These are phyloP conservation scores for Stenogyne calaminthoides DNA, from an alignment of 305 asterid genomes.

Conservation along the genomic window DNA sequence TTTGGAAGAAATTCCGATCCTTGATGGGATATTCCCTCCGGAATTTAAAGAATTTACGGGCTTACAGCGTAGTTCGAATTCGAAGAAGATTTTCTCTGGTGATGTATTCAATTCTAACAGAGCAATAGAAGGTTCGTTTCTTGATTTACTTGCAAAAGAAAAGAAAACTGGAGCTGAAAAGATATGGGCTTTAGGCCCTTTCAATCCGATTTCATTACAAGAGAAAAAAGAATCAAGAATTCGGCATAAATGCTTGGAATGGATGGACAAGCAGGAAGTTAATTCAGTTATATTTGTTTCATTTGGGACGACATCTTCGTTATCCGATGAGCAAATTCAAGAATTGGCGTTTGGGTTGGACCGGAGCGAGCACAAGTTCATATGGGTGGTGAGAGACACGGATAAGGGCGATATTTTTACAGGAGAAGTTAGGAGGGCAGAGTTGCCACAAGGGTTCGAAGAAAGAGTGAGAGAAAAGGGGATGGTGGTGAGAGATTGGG, in stretches of 20 bases:
- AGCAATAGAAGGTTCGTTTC: constrained; percentile 46
- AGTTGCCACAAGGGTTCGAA: constrained; percentile 41
- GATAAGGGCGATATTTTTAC: constrained; percentile 35
- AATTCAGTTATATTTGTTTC: constrained; percentile 45
- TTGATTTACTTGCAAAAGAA: constrained; percentile 34
- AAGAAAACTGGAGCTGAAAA: constrained; percentile 6
- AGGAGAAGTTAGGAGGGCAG: not conserved
- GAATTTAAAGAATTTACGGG: constrained; percentile 27
- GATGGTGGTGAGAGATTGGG: constrained; percentile 55
- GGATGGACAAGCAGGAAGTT: constrained; percentile 44
- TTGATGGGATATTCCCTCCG: constrained; percentile 27
- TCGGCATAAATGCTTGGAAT: constrained; percentile 37
- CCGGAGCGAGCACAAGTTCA: constrained; percentile 32
- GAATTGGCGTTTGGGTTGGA: constrained; percentile 40
- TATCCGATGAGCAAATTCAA: constrained; percentile 33
- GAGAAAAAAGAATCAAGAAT: not conserved
- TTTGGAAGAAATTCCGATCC: constrained; percentile 7
- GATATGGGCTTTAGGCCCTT: constrained; percentile 64
- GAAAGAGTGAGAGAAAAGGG: constrained; percentile 40
- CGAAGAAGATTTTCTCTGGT: constrained; percentile 26
- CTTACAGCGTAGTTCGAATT: constrained; percentile 23
- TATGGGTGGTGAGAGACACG: constrained; percentile 49
- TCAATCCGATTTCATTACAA: constrained; percentile 25
- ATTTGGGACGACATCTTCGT: constrained; percentile 39
- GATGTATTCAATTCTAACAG: constrained; percentile 49